Base-by-base conservation (phyloP, 108 stramenopile genomes). In the Cyclotella distinguenda region DNA sequence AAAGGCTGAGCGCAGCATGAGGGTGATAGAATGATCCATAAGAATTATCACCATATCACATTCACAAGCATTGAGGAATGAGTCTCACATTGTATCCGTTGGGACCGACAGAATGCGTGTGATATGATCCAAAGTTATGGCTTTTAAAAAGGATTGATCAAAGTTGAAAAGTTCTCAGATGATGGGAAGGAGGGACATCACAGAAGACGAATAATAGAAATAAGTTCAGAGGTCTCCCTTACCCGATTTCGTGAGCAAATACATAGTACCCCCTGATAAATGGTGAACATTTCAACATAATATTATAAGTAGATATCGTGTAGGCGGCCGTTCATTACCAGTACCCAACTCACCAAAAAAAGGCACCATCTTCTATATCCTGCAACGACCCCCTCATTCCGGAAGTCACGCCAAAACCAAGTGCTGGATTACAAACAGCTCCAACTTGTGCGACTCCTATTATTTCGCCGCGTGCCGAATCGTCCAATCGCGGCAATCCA, bases 41-140 rank as follows among this genome's bases (percentile, higher is more conserved):
- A 15, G n/a, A 6, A 46, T 15, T 6, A 7, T n/a, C 15, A 19
- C 16, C 5, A 46, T 19, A 12, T 19, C n/a, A 7, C n/a, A 19
- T n/a, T n/a, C n/a, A n/a, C n/a, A n/a, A n/a, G n/a, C n/a, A n/a
- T n/a, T n/a, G n/a, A n/a, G n/a, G n/a, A n/a, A n/a, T n/a, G n/a
- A n/a, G n/a, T n/a, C n/a, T n/a, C n/a, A n/a, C n/a, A n/a, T n/a
- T n/a, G n/a, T n/a, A n/a, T n/a, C n/a, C 54, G 34, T 35, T 25
- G 25, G 9, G 8, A n/a, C 44, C 58, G 15, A n/a, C n/a, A n/a
- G n/a, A n/a, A n/a, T 59, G 58, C 2, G 58, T 44, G 26, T 59
- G 58, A 5, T 30, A 10, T 26, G 42, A 9, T 25, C 58, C 58
- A 44, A 59, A 59, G 18, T 59, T 59, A 19, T 59, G 58, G 12